Base-by-base conservation (phyloP, 192 early-diverging fungal species). In the Ramicandelaber brevisporus region DNA sequence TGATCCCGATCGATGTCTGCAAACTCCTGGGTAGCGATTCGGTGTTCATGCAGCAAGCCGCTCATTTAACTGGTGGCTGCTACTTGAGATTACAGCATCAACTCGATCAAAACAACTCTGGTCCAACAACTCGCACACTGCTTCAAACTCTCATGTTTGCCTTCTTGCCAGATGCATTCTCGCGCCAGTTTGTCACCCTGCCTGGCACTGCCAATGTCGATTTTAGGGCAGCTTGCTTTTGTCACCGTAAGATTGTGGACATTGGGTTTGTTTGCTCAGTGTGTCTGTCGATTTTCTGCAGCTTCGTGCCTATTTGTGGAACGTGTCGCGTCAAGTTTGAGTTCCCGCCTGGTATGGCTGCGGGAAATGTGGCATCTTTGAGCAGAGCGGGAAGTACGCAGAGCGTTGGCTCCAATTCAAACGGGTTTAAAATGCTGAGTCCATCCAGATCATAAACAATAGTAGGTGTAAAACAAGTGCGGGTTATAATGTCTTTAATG, bases 241-340 rank as follows among this genome's bases (percentile, higher is more conserved):
- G 93, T 45, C 93, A 98, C 51, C 85, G 83, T 40, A 67, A 61
- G 26, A 72, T 84, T 21, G 70, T 95, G 8, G 79, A 85, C 40
- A 64, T 92, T 37, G 93, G 85, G 0, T 95, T 63, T 52, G 93
- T 98, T n/a, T 98, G 93, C 44, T 89, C 85, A 1, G 89, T 95
- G 7, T 98, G 93, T 40, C 46, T 98, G 16, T 88, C 93, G 10
- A 89, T 62, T 38, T 66, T 66, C 41, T 66, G 63, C 27, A 40
- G 43, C 28, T 66, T 53, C 32, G 53, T 59, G n/a, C 63, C 63
- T 0, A 59, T 66, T 0, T 66, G 63, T 36, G 61, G 59, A 4
- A 66, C 63, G 5, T 66, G 63, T 55, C 55, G 61, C 34, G 59
- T 57, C 15, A 63, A 63, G 23, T 63, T 63, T 36, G 57, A 56